Conservation (phyloP, 2,329 filamentous ascomycete species). For the Sporothrix curviconia region DNA sequence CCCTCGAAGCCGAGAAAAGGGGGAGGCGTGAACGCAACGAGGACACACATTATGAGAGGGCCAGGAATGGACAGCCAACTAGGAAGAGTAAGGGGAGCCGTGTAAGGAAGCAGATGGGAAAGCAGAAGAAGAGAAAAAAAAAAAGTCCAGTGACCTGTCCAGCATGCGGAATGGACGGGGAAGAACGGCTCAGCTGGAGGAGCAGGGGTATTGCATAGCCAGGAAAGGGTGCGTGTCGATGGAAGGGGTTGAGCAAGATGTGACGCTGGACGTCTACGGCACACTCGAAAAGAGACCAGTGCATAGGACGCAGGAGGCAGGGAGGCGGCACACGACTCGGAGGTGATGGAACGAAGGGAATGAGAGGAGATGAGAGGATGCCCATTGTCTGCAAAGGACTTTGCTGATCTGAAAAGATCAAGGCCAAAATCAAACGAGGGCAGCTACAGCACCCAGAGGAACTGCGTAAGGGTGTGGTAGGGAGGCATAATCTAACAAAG, state of each 20-base stretch:
- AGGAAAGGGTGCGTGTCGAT: not conserved
- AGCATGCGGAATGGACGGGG: constrained; percentile 15
- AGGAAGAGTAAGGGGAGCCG: not conserved
- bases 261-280: not conserved
- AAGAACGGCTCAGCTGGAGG: not conserved
- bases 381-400: not conserved
- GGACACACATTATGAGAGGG: not conserved
- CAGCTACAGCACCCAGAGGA: not conserved
- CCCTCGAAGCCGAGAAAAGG: not conserved
- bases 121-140: constrained; percentile 8
- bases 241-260: not conserved
- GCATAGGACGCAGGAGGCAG: not conserved
- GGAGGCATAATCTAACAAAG: not conserved
- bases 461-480: not conserved
- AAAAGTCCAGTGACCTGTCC: constrained; percentile 16
- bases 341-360: not conserved
- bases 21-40: constrained; percentile 4
- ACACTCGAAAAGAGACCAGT: not conserved
- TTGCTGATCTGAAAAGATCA: not conserved
- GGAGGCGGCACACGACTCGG: not conserved
- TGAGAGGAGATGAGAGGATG: constrained; percentile 3
- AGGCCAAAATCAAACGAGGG: not conserved
- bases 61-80: not conserved
- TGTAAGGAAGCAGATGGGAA: not conserved
- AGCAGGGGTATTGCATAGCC: not conserved